Evolutionary conservation across 2,329 filamentous ascomycete species (phyloP).

Genomic region (Colletotrichum spaethianum): DNA sequence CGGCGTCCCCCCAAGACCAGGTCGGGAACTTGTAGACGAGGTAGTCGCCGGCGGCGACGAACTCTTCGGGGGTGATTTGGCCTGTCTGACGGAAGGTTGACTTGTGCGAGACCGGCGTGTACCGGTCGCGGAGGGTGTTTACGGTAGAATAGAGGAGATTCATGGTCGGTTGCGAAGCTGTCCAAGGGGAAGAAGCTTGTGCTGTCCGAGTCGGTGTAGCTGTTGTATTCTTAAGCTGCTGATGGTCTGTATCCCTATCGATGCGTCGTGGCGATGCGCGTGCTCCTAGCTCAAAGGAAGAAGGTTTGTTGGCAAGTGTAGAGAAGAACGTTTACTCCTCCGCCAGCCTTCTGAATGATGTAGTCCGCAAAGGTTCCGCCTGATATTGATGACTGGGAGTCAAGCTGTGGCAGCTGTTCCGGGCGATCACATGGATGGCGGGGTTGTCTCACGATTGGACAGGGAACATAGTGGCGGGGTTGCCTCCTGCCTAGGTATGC

Average conservation of each 20-base stretch:
- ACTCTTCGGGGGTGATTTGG: conserved; percentile 97
- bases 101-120: conserved; percentile 88
- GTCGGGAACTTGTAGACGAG: conserved; percentile 99
- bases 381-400: conserved; percentile 38
- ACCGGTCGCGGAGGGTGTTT: conserved; percentile 91
- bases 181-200: not conserved
- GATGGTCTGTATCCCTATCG: not conserved
- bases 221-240: not conserved
- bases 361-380: conserved; percentile 35
- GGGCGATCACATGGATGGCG: conserved; percentile 44
- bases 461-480: conserved; percentile 37
- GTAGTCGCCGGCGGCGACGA: conserved; percentile 95
- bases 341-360: conserved; percentile 31
- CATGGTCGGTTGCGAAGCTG: conserved; percentile 65
- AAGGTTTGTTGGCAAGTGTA: conserved; percentile 7
- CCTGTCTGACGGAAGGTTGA: conserved; percentile 95
- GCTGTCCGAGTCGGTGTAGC: not conserved
- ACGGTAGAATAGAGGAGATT: conserved; percentile 94
- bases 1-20: conserved; percentile 96
- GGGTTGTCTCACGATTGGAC: conserved; percentile 44
- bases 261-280: conserved; percentile 13
- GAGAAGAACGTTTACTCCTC: conserved; percentile 1
- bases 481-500: conserved; percentile 15
- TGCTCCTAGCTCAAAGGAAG: not conserved
- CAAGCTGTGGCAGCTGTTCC: conserved; percentile 41